phyloP scores from a whole-genome alignment of 1,284 basidiomycete genomes.

The Mycocalia duriaeana region DNA sequence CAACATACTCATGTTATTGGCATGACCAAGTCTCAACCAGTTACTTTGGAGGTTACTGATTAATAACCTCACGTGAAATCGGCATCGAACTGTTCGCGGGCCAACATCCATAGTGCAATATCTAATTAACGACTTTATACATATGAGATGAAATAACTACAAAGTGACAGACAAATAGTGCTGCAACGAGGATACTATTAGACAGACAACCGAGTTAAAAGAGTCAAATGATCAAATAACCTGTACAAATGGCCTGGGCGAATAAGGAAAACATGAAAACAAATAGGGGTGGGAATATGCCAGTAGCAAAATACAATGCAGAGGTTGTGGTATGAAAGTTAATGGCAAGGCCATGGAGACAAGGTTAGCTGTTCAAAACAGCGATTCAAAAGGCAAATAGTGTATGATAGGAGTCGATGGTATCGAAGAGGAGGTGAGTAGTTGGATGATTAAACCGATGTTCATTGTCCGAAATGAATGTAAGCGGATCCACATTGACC shows the following conservation, averaged over 20 bases:
- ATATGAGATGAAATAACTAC: slow-evolving; percentile 54
- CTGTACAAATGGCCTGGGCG: slow-evolving; percentile 56
- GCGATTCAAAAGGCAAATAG: slow-evolving; percentile 30
- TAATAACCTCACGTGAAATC: no score
- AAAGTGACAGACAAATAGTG: slow-evolving; percentile 59
- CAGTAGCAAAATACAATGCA: slow-evolving; percentile 70
- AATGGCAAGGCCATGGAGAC: slow-evolving; percentile 18
- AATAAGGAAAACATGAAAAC: slow-evolving; percentile 41
- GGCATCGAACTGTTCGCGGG: no score
- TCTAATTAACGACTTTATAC: slow-evolving; percentile 45
- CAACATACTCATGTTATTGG: no score
- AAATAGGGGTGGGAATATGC: slow-evolving; percentile 53
- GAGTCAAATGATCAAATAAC: slow-evolving; percentile 40
- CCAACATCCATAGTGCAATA: slow-evolving; percentile 9
- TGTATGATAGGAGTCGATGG: slow-evolving; percentile 32
- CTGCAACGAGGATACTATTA: slow-evolving; percentile 52
- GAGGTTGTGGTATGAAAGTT: slow-evolving; percentile 30
- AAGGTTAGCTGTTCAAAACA: slow-evolving; percentile 14
- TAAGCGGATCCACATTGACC: no score
- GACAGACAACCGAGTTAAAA: slow-evolving; percentile 44
- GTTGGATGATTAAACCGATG: no score
- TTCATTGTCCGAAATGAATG: no score
- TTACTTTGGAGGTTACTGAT: no score
- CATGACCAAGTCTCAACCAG: no score
- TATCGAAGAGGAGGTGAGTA: slow-evolving; percentile 21